A percentile compares a stretch with the other conserved stretches of the same genome.
Evolutionary conservation across 2,329 filamentous ascomycete species (phyloP).

Genomic region (Metarhizium humberi): DNA sequence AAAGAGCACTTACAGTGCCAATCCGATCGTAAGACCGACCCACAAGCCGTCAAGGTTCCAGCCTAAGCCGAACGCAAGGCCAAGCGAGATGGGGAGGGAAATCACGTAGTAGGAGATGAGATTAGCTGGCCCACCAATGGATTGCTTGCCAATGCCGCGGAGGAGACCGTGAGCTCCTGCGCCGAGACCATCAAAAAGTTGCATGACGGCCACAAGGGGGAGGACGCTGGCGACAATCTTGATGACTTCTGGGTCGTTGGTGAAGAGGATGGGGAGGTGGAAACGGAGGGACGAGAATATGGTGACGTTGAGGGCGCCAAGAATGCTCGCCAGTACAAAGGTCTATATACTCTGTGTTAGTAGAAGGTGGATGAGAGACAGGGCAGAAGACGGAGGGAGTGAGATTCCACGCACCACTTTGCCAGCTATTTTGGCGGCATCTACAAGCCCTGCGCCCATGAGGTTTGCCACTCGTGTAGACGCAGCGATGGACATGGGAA

Average conservation of each 20-base stretch:
- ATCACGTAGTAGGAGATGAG: slow-evolving; percentile 79
- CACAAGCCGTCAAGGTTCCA: slow-evolving; percentile 79
- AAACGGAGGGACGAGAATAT: slow-evolving; percentile 60
- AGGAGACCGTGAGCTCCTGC: slow-evolving; percentile 77
- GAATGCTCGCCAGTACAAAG: slow-evolving; percentile 53
- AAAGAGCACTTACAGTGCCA: slow-evolving; percentile 43
- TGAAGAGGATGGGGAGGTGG: slow-evolving; percentile 70
- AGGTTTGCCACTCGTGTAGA: slow-evolving; percentile 87
- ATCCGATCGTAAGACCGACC: slow-evolving; percentile 66
- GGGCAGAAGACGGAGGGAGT: slow-evolving; percentile 3
- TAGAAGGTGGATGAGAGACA: not conserved
- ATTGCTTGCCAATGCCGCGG: slow-evolving; percentile 78
- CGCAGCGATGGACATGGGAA: slow-evolving; percentile 80
- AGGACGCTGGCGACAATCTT: slow-evolving; percentile 59
- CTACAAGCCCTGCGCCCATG: slow-evolving; percentile 76
- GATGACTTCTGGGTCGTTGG: slow-evolving; percentile 62
- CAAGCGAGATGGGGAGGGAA: slow-evolving; percentile 76
- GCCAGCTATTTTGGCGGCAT: slow-evolving; percentile 72
- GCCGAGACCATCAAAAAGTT: slow-evolving; percentile 77
- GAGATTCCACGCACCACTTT: slow-evolving; percentile 49
- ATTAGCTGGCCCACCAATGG: slow-evolving; percentile 83
- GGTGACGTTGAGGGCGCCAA: slow-evolving; percentile 73
- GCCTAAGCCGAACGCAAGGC: slow-evolving; percentile 62
- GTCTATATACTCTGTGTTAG: slow-evolving; percentile 22
- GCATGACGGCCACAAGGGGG: slow-evolving; percentile 78